Evolutionary conservation across 2,329 filamentous ascomycete genomes (phyloP).

Genomic region (Ascochyta lentis): DNA sequence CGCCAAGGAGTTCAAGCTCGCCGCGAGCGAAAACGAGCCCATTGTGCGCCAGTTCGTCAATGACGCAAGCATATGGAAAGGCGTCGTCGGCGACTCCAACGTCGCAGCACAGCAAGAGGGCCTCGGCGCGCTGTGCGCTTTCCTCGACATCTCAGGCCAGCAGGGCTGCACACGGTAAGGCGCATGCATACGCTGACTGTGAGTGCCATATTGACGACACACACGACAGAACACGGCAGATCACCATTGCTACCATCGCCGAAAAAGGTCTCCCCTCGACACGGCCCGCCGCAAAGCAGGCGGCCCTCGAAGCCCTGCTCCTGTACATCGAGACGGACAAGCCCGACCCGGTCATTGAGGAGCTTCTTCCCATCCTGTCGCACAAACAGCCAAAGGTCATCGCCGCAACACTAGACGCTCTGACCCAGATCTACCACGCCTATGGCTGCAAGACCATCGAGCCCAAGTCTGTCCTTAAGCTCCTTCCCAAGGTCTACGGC

Average conservation of each 20-base stretch:
- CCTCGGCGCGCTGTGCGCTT: constrained; percentile 84
- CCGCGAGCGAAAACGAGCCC: constrained; percentile 83
- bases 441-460: constrained; percentile 95
- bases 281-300: constrained; percentile 85
- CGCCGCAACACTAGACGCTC: constrained; percentile 73
- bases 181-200: background rate
- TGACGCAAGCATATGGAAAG: constrained; percentile 88
- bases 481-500: constrained; percentile 87
- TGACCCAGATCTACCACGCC: constrained; percentile 87
- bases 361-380: constrained; percentile 80
- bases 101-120: constrained; percentile 96
- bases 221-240: constrained; percentile 68
- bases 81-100: constrained; percentile 90
- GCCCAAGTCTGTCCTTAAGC: constrained; percentile 88
- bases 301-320: constrained; percentile 82
- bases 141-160: constrained; percentile 86
- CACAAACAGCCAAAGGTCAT: constrained; percentile 94
- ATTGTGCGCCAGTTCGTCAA: constrained; percentile 86
- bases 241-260: constrained; percentile 78
- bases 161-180: constrained; percentile 75
- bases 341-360: constrained; percentile 84
- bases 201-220: constrained; percentile 20
- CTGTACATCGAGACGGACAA: constrained; percentile 91
- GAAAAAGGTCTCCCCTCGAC: constrained; percentile 93
- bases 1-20: constrained; percentile 81